A percentile compares a stretch with the other conserved stretches of the same genome.
Evolutionary conservation across 495 filamentous ascomycete genomes (phyloP).

Genomic region (Penicillium mononematosum): DNA sequence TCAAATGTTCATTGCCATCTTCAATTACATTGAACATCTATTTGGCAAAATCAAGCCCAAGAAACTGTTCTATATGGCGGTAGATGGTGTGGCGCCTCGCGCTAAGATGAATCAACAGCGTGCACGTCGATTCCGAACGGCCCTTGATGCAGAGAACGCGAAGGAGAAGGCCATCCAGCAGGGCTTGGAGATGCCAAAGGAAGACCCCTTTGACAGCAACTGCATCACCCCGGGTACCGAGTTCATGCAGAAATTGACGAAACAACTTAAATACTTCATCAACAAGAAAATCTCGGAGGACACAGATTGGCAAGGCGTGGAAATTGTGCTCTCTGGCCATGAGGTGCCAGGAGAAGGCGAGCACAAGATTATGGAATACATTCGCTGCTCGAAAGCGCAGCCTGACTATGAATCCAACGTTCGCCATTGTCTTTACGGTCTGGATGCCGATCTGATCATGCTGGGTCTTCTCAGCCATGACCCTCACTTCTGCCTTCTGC

Average conservation of each 20-base stretch:
- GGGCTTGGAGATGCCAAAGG: constrained; percentile 89
- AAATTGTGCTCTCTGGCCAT: constrained; percentile 94
- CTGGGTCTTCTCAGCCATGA: constrained; percentile 94
- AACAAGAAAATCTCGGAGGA: constrained; percentile 98
- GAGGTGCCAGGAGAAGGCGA: constrained; percentile 99
- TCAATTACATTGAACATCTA: constrained; percentile 99
- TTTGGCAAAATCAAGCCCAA: constrained; percentile 99
- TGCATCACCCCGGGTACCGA: constrained; percentile 98
- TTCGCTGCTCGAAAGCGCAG: constrained; percentile 92
- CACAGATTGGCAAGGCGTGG: constrained; percentile 91
- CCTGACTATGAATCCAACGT: constrained; percentile 91
- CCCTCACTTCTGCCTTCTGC: constrained; percentile 94
- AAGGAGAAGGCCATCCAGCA: constrained; percentile 86
- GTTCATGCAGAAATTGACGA: constrained; percentile 94
- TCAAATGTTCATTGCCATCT: constrained; percentile 98
- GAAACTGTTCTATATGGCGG: constrained; percentile 98
- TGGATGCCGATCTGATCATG: constrained; percentile 99
- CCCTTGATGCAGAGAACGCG: constrained; percentile 83
- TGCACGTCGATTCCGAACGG: constrained; percentile 90
- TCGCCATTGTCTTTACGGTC: constrained; percentile 94
- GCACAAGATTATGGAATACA: constrained; percentile 99
- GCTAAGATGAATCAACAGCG: constrained; percentile 99
- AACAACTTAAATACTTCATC: constrained; percentile 96
- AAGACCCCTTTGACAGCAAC: constrained; percentile 97
- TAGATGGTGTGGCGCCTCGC: constrained; percentile 94